Conservation (phyloP, 2,329 filamentous ascomycete genomes). For the Sordariomycetes sp. region DNA sequence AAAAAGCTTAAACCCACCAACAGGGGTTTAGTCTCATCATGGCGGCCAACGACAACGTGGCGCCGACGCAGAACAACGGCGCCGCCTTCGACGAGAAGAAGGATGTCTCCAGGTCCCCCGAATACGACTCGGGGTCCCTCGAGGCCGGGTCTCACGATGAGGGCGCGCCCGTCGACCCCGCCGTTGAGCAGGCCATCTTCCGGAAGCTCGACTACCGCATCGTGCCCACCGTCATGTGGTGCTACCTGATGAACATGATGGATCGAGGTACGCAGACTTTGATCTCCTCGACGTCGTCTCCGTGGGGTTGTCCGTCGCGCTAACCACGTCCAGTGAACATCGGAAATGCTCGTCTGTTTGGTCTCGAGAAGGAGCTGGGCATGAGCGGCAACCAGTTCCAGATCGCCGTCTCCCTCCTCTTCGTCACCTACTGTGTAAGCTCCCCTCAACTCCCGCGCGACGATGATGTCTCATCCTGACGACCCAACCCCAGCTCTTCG, state of each 20-base stretch:
- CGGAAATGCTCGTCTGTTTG: constrained; percentile 49
- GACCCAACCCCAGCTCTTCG: constrained; percentile 15
- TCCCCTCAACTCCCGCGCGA: background rate
- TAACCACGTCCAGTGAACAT: constrained; percentile 52
- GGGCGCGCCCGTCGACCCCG: background rate
- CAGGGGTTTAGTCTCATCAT: background rate
- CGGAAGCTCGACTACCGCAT: constrained; percentile 18
- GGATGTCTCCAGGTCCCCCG: background rate
- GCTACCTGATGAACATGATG: constrained; percentile 21
- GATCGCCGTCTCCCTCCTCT: constrained; percentile 29
- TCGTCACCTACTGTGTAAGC: constrained; percentile 26
- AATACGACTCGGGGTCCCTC: background rate
- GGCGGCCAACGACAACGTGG: background rate
- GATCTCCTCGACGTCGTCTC: background rate
- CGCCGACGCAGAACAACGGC: background rate
- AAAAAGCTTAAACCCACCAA: background rate
- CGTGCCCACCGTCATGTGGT: constrained; percentile 17
- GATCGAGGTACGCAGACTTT: constrained; percentile 14
- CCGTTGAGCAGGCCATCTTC: background rate
- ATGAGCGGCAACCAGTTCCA: constrained; percentile 45
- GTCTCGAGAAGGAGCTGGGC: constrained; percentile 43
- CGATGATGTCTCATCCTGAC: background rate
- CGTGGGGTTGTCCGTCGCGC: background rate
- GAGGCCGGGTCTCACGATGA: background rate
- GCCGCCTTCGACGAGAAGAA: constrained; percentile 1